Conservation (phyloP, 1,284 basidiomycete species). For the Irpex rosettiformis region DNA sequence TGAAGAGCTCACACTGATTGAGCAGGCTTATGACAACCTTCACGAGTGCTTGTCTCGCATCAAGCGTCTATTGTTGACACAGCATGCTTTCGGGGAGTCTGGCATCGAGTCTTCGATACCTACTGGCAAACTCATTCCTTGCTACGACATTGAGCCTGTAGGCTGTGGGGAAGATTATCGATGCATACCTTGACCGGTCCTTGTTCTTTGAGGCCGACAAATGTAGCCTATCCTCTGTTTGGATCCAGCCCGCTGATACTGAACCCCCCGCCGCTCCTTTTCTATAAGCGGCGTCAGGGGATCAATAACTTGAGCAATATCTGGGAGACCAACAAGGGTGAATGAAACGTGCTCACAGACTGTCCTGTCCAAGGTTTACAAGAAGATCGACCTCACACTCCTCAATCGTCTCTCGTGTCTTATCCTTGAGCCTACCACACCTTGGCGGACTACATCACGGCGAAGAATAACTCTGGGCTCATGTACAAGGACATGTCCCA, state of each 20-base stretch:
- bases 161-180: conserved; percentile 99
- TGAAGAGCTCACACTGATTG: conserved; percentile 93
- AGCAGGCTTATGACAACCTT: conserved; percentile 95
- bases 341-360: conserved; percentile 98
- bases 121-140: conserved; percentile 96
- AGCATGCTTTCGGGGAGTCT: conserved; percentile 95
- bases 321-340: conserved; percentile 96
- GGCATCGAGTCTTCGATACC: conserved; percentile 96
- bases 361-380: conserved; percentile 91
- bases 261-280: conserved; percentile 93
- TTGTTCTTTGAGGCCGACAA: conserved; percentile 94
- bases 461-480: conserved; percentile 89
- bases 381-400: conserved; percentile 95
- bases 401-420: conserved; percentile 91
- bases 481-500: conserved; percentile 73
- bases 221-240: conserved; percentile 92
- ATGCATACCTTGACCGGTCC: conserved; percentile 95
- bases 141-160: conserved; percentile 97
- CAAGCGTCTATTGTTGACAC: conserved; percentile 91
- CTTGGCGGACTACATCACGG: conserved; percentile 95
- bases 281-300: conserved; percentile 97
- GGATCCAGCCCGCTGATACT: conserved; percentile 97
- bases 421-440: conserved; percentile 97
- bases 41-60: conserved; percentile 95
- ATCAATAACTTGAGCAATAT: conserved; percentile 93